Conservation (phyloP, 179 eudicot genomes). For the Silene coronaria region DNA sequence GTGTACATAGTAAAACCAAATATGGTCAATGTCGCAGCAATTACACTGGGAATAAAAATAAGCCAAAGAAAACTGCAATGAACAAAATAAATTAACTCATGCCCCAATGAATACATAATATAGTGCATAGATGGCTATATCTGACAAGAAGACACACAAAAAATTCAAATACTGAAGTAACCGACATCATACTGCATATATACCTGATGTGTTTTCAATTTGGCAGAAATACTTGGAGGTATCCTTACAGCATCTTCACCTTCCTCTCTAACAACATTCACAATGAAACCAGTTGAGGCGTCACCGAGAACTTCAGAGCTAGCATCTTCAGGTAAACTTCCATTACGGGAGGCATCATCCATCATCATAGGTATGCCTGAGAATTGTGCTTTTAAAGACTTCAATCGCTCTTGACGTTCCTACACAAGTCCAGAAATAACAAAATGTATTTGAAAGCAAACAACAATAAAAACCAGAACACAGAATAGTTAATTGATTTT, state of each 20-base stretch:
- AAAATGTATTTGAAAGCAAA: background rate
- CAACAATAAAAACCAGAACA: background rate
- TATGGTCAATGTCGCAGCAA: background rate
- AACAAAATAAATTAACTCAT: background rate
- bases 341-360: slow-evolving; percentile 35
- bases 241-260: slow-evolving; percentile 92
- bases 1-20: background rate
- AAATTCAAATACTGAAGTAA: background rate
- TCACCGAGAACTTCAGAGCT: slow-evolving; percentile 78
- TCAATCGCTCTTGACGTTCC: slow-evolving; percentile 97
- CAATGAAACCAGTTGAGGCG: slow-evolving; percentile 68
- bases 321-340: slow-evolving; percentile 55
- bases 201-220: slow-evolving; percentile 92
- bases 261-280: slow-evolving; percentile 87
- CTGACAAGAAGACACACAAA: background rate
- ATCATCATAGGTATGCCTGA: slow-evolving; percentile 48
- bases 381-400: slow-evolving; percentile 72
- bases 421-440: slow-evolving; percentile 25
- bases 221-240: slow-evolving; percentile 84
- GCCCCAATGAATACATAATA: background rate
- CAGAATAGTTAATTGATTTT: background rate
- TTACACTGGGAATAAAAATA: background rate
- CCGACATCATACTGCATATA: background rate
- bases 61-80: background rate
- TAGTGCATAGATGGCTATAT: background rate